Conservation (phyloP, 2,329 filamentous ascomycete genomes). For the Alternaria sp. region DNA sequence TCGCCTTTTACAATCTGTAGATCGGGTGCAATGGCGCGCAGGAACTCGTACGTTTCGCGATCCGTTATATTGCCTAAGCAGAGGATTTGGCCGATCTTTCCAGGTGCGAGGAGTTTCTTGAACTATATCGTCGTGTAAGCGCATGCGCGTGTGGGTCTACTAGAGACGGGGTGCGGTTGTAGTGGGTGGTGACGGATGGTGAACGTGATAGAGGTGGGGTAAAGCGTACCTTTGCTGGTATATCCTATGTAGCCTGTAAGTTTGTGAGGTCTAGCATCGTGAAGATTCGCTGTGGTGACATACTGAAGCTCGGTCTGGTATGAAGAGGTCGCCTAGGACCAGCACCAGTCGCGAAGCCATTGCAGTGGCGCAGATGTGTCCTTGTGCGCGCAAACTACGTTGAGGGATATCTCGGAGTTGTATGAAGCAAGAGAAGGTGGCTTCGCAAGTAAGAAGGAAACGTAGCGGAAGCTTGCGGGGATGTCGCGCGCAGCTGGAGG, state of each 20-base stretch:
- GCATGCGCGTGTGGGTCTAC: not conserved
- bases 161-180: not conserved
- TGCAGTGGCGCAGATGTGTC: constrained; percentile 14
- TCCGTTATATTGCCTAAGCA: constrained; percentile 65
- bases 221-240: constrained; percentile 49
- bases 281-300: constrained; percentile 16
- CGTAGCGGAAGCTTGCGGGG: constrained; percentile 1
- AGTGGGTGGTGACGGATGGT: not conserved
- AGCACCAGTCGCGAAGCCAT: constrained; percentile 53
- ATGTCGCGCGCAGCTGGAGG: constrained; percentile 11
- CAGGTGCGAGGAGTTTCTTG: constrained; percentile 64
- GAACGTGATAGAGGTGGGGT: not conserved
- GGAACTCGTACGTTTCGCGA: constrained; percentile 63
- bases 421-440: accelerated
- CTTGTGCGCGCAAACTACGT: not conserved
- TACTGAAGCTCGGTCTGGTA: constrained; percentile 52
- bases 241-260: constrained; percentile 50
- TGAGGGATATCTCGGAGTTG: not conserved
- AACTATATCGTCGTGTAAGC: constrained; percentile 37
- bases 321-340: constrained; percentile 52
- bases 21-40: constrained; percentile 63
- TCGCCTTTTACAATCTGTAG: constrained; percentile 74
- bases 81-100: constrained; percentile 64
- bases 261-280: constrained; percentile 40
- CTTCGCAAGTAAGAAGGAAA: not conserved